Percentiles rank a stretch among this genome's conserved stretches.
Conservation (phyloP, 164 flowering plant species). For the Stephania cephalantha region DNA sequence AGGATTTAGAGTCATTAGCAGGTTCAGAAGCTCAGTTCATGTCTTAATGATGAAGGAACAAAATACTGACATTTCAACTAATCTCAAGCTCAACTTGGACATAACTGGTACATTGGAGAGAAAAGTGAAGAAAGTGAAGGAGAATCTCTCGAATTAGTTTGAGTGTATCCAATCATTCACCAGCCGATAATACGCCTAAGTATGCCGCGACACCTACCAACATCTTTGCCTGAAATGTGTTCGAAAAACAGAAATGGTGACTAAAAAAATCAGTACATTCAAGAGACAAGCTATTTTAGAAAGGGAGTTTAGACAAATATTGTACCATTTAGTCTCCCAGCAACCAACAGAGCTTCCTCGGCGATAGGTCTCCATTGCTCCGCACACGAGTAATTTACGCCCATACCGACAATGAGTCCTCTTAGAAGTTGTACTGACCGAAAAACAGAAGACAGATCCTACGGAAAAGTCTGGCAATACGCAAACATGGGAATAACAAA, state of each 20-base stretch:
- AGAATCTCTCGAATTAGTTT: neutral
- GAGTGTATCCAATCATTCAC: conserved; percentile 12
- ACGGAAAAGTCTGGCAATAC: conserved; percentile 64
- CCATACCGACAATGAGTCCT: conserved; percentile 92
- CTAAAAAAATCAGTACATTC: neutral
- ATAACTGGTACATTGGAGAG: neutral
- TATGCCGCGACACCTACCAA: conserved; percentile 19
- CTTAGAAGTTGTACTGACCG: conserved; percentile 81
- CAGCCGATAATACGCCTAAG: conserved; percentile 29
- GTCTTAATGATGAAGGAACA: neutral
- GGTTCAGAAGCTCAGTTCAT: too few species aligned
- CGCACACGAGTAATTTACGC: conserved; percentile 82
- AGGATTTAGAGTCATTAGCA: too few species aligned
- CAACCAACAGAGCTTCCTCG: conserved; percentile 63
- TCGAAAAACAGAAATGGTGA: neutral
- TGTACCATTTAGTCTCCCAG: conserved; percentile 66
- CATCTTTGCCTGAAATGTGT: conserved; percentile 33
- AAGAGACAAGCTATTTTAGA: neutral
- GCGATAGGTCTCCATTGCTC: conserved; percentile 95
- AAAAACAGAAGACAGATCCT: conserved; percentile 85
- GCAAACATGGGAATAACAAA: neutral
- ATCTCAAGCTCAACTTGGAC: neutral
- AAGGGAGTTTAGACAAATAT: neutral
- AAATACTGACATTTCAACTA: neutral
- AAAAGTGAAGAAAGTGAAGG: neutral